Conservation (phyloP, 1,284 basidiomycete genomes). For the Omphalotus olearius region DNA sequence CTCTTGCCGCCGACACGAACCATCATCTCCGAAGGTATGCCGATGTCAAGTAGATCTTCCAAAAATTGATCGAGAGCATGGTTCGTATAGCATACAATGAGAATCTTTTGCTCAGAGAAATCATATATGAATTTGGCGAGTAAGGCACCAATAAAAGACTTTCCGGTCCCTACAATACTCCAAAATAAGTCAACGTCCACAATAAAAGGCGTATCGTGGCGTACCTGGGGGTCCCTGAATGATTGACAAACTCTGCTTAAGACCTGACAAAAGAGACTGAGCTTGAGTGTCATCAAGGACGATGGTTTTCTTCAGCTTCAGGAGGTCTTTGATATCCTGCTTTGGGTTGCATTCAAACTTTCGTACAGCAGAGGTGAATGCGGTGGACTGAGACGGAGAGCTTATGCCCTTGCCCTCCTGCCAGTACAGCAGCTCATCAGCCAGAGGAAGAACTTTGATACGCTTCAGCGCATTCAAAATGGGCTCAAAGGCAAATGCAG, state of each 20-base stretch:
- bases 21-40: slow-evolving; percentile 42
- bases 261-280: slow-evolving; percentile 42
- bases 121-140: slow-evolving; percentile 54
- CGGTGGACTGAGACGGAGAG: slow-evolving; percentile 7
- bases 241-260: slow-evolving; percentile 51
- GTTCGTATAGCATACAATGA: slow-evolving; percentile 66
- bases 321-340: slow-evolving; percentile 36
- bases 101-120: slow-evolving; percentile 38
- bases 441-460: slow-evolving; percentile 38
- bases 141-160: slow-evolving; percentile 63
- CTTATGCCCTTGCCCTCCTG: slow-evolving; percentile 23
- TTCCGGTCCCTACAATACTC: slow-evolving; percentile 50
- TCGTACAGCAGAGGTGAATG: slow-evolving; percentile 25
- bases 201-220: slow-evolving; percentile 14
- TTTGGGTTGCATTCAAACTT: slow-evolving; percentile 29
- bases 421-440: slow-evolving; percentile 51
- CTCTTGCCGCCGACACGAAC: slow-evolving; percentile 54
- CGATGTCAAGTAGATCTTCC: slow-evolving; percentile 52
- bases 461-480: slow-evolving; percentile 49
- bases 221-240: slow-evolving; percentile 67
- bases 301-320: slow-evolving; percentile 35
- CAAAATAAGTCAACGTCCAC: background rate
- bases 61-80: slow-evolving; percentile 65
- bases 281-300: slow-evolving; percentile 49
- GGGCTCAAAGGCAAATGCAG: slow-evolving; percentile 59